Conservation (phyloP, 179 eudicot genomes). For the Silene vulgaris region DNA sequence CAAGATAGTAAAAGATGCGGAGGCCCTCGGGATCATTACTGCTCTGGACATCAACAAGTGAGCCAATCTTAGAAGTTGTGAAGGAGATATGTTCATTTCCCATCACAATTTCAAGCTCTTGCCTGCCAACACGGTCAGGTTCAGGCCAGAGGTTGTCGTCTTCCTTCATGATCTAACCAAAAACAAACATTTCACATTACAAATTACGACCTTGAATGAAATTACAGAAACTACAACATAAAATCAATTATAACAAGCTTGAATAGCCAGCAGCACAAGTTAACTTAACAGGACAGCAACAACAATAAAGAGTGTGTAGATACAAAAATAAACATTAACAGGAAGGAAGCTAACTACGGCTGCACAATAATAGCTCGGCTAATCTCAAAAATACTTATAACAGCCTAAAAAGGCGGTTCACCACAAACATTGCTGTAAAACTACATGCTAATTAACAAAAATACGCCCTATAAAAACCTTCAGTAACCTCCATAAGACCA, state of each 20-base stretch:
- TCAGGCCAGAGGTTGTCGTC: conserved; percentile 95
- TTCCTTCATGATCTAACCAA: conserved; percentile 88
- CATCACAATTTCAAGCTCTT: conserved; percentile 99
- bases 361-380: neutral
- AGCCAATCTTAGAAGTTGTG: conserved; percentile 96
- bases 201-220: conserved; percentile 8
- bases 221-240: neutral
- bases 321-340: neutral
- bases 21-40: conserved; percentile 98
- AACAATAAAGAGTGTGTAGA: neutral
- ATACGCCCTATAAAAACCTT: neutral
- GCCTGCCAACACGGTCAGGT: conserved; percentile 95
- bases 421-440: neutral
- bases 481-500: neutral
- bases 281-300: neutral
- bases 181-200: neutral
- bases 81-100: conserved; percentile 96
- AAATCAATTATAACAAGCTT: neutral
- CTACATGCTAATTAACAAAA: neutral
- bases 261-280: neutral
- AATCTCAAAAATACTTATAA: neutral
- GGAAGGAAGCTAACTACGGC: neutral
- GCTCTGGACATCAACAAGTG: conserved; percentile 92
- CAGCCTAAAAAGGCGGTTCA: neutral
- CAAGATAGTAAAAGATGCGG: conserved; percentile 92